phyloP scores from a whole-genome alignment of 768 basidiomycete species.

The Mycena capillaripes region DNA sequence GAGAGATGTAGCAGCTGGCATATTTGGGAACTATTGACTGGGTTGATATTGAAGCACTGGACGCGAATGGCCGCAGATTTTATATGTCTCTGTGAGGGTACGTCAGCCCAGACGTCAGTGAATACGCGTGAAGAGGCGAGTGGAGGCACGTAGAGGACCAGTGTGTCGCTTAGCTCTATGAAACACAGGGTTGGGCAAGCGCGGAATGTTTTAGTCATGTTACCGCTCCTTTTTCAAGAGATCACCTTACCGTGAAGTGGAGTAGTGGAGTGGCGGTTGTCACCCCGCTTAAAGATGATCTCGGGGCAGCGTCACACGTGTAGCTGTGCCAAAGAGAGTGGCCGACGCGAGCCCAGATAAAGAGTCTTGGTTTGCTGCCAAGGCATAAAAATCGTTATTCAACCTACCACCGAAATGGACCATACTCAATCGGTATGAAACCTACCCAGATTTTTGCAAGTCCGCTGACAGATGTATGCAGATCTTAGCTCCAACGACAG shows the following conservation, averaged over 20 bases:
- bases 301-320: too few relatives aligned
- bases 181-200: not conserved
- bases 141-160: not conserved
- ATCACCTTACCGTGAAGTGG: constrained; percentile 1
- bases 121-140: not conserved
- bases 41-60: not conserved
- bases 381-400: too few relatives aligned
- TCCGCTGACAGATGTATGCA: too few relatives aligned
- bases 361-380: too few relatives aligned
- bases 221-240: not conserved
- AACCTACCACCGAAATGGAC: too few relatives aligned
- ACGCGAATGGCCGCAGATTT: not conserved
- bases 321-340: too few relatives aligned
- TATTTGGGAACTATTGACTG: not conserved
- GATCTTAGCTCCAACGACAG: too few relatives aligned
- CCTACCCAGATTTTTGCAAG: too few relatives aligned
- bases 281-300: too few relatives aligned
- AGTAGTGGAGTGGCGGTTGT: not conserved
- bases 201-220: not conserved
- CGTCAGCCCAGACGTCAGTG: not conserved
- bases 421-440: too few relatives aligned
- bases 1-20: not conserved
- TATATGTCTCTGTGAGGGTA: not conserved
- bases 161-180: not conserved
- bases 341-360: too few relatives aligned